These are phyloP conservation scores for Chrysanthemum makinoi DNA, from an alignment of 129 eudicot genomes.

Conservation along the genomic window DNA sequence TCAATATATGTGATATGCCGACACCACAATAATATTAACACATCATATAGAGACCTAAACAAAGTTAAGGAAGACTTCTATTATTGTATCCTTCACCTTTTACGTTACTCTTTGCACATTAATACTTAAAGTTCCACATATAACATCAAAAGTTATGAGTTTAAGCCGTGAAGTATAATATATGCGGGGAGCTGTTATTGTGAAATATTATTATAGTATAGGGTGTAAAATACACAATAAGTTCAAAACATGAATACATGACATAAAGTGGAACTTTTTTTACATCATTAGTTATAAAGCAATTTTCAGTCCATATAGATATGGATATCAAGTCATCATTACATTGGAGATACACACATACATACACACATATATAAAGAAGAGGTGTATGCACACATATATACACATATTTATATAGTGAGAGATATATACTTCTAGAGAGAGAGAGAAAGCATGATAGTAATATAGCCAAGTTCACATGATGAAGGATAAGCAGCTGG, in stretches of 20 bases:
- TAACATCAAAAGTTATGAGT: not conserved
- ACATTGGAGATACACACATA: not conserved
- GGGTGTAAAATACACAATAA: conserved; percentile 11
- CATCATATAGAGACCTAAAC: too few relatives aligned
- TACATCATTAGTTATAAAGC: conserved; percentile 28
- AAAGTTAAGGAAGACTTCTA: too few relatives aligned
- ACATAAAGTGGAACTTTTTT: conserved; percentile 11
- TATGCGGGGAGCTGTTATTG: not conserved
- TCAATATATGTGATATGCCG: too few relatives aligned
- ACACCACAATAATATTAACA: too few relatives aligned
- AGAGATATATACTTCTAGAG: not conserved
- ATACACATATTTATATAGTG: not conserved
- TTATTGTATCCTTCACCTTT: too few relatives aligned
- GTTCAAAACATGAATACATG: not conserved
- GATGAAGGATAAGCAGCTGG: conserved; percentile 47
- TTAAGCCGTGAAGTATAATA: not conserved
- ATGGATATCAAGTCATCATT: conserved; percentile 16
- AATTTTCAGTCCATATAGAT: conserved; percentile 20
- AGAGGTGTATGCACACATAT: not conserved
- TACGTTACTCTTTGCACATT: too few relatives aligned
- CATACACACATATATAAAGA: not conserved
- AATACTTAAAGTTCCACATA: not conserved
- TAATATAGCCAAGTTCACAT: conserved; percentile 32
- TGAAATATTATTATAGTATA: not conserved
- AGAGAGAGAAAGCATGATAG: conserved; percentile 25